phyloP scores from a whole-genome alignment of 495 filamentous ascomycete species.

The Elasticomyces elasticus region DNA sequence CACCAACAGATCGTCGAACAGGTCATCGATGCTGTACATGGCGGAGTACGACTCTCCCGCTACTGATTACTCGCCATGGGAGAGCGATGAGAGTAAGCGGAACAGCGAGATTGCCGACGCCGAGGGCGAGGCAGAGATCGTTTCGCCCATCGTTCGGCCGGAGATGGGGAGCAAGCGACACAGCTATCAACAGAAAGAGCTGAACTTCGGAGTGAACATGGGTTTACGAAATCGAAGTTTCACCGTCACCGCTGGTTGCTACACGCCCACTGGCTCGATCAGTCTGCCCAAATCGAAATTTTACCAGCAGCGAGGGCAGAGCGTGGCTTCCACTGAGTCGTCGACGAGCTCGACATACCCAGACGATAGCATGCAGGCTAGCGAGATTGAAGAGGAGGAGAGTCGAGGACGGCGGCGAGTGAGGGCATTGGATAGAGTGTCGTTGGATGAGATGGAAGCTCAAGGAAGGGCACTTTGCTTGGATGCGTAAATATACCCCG shows the following conservation, averaged over 20 bases:
- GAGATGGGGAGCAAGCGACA: neutral
- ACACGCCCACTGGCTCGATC: conserved; percentile 1
- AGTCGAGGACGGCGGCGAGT: neutral
- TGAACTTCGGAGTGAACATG: neutral
- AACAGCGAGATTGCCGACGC: neutral
- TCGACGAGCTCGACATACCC: conserved; percentile 8
- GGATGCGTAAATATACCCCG: neutral
- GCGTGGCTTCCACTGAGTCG: neutral
- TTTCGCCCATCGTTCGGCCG: neutral
- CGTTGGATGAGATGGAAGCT: neutral
- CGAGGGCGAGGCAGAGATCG: neutral
- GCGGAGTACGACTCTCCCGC: neutral
- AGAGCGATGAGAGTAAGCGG: conserved; percentile 6
- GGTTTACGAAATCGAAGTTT: neutral
- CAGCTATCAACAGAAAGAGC: neutral
- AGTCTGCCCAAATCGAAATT: neutral
- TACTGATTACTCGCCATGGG: conserved; percentile 4
- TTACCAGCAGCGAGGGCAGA: neutral
- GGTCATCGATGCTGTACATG: conserved; percentile 2
- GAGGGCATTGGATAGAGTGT: neutral
- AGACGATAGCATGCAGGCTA: conserved; percentile 5
- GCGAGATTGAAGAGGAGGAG: conserved; percentile 13
- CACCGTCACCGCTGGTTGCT: neutral
- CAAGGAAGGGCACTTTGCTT: conserved; percentile 1
- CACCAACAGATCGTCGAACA: neutral